Conservation (phyloP, 2,329 filamentous ascomycete species). For the Ceratocystis lukuohia region DNA sequence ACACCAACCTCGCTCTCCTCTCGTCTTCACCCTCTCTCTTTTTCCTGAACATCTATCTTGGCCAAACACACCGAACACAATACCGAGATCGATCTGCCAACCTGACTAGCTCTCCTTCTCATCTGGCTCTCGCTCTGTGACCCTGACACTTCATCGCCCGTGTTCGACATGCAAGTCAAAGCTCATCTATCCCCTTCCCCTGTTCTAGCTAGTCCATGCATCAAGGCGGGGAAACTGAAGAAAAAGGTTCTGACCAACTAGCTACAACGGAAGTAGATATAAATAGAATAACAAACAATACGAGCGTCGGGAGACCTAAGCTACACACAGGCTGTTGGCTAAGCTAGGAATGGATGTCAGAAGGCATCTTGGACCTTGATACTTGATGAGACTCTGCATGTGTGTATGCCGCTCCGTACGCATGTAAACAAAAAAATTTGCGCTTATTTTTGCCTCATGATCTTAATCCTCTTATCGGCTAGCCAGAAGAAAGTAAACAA, state of each 20-base stretch:
- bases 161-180: background rate
- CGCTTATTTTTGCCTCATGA: too few relatives aligned
- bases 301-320: background rate
- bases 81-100: too few relatives aligned
- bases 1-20: background rate
- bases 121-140: too few relatives aligned
- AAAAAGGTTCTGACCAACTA: background rate
- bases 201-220: background rate
- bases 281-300: slow-evolving; percentile 3
- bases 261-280: background rate
- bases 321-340: background rate
- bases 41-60: too few relatives aligned
- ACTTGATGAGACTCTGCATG: too few relatives aligned
- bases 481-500: background rate
- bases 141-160: background rate
- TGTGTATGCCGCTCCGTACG: too few relatives aligned
- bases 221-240: background rate
- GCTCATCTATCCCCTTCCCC: background rate
- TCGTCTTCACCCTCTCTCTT: too few relatives aligned
- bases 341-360: background rate
- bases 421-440: too few relatives aligned
- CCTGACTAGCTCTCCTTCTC: too few relatives aligned
- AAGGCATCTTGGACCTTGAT: background rate
- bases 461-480: too few relatives aligned
- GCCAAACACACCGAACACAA: too few relatives aligned